A percentile compares a stretch with the other conserved stretches of the same genome.
These are phyloP conservation scores for Aspergillus uvarum DNA, from an alignment of 2,329 filamentous ascomycete genomes.

Conservation along the genomic window DNA sequence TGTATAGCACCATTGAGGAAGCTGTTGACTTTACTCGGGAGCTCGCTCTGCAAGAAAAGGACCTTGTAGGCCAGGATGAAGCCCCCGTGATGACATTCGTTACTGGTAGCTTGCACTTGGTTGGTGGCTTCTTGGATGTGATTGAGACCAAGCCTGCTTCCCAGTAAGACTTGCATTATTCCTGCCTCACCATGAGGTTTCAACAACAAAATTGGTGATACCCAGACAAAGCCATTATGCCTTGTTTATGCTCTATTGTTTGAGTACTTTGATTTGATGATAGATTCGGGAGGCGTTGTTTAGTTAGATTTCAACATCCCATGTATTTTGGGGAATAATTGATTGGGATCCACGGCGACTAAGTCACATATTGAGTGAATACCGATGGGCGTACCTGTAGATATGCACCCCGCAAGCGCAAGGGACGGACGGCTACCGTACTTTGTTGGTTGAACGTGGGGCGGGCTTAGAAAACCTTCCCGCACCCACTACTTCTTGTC, in stretches of 20 bases:
- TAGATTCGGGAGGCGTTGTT: neutral
- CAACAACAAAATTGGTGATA: slow-evolving; percentile 22
- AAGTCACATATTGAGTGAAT: neutral
- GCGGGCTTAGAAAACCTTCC: slow-evolving; percentile 24
- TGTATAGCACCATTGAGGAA: slow-evolving; percentile 67
- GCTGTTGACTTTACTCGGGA: slow-evolving; percentile 60
- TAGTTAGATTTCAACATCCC: slow-evolving; percentile 2
- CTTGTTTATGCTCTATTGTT: slow-evolving; percentile 13
- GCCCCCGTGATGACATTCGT: slow-evolving; percentile 64
- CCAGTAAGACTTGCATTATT: slow-evolving; percentile 15
- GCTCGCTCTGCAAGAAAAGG: slow-evolving; percentile 39
- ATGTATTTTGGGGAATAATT: neutral
- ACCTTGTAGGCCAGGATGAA: slow-evolving; percentile 31
- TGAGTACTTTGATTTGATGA: neutral
- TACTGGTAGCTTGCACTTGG: slow-evolving; percentile 82
- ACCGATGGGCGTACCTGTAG: neutral
- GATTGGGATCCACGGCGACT: neutral
- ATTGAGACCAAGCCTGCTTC: slow-evolving; percentile 54
- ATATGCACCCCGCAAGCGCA: slow-evolving; percentile 1
- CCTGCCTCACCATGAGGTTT: slow-evolving; percentile 10
- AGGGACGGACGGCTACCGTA: slow-evolving; percentile 3
- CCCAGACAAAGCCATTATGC: slow-evolving; percentile 6
- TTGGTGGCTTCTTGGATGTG: slow-evolving; percentile 73
- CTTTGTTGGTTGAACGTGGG: slow-evolving; percentile 27
- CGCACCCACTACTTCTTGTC: slow-evolving; percentile 13